Evolutionary conservation across 352 stramenopile species (phyloP).

Genomic region (Pythium insidiosum): DNA sequence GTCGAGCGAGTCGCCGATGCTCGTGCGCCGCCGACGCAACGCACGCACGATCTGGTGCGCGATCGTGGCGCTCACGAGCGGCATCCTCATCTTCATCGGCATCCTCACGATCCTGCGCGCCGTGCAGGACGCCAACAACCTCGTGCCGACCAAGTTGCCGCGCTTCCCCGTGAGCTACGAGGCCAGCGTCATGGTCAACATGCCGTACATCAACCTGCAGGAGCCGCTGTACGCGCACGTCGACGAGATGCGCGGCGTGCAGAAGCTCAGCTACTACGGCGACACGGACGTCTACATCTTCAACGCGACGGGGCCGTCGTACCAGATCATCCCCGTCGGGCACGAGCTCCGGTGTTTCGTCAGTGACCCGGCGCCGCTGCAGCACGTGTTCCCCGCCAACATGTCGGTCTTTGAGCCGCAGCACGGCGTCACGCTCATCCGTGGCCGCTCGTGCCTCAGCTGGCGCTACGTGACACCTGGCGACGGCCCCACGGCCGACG

Average conservation of each 20-base stretch:
- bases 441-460: slow-evolving; percentile 65
- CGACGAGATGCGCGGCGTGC: slow-evolving; percentile 55
- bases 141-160: slow-evolving; percentile 58
- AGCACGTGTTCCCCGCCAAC: slow-evolving; percentile 85
- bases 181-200: slow-evolving; percentile 80
- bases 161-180: slow-evolving; percentile 81
- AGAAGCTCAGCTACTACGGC: slow-evolving; percentile 87
- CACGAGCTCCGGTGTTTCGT: slow-evolving; percentile 69
- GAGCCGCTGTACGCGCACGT: slow-evolving; percentile 85
- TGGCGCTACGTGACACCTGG: slow-evolving; percentile 74
- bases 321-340: slow-evolving; percentile 81
- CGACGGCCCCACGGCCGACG: slow-evolving; percentile 42
- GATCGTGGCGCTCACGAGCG: slow-evolving; percentile 68
- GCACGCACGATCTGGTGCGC: slow-evolving; percentile 73
- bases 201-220: slow-evolving; percentile 86
- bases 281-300: slow-evolving; percentile 85
- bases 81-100: slow-evolving; percentile 75
- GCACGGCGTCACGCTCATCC: slow-evolving; percentile 66
- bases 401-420: slow-evolving; percentile 78
- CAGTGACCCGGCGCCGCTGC: slow-evolving; percentile 39
- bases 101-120: slow-evolving; percentile 76
- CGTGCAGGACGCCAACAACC: slow-evolving; percentile 68
- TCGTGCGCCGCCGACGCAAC: slow-evolving; percentile 49
- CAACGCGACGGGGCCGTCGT: slow-evolving; percentile 69
- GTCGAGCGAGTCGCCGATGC: slow-evolving; percentile 18